Evolutionary conservation across 129 eudicot species (phyloP), one percentile per base, ranked within the genome.

Genomic region (Escallonia herrerae): DNA sequence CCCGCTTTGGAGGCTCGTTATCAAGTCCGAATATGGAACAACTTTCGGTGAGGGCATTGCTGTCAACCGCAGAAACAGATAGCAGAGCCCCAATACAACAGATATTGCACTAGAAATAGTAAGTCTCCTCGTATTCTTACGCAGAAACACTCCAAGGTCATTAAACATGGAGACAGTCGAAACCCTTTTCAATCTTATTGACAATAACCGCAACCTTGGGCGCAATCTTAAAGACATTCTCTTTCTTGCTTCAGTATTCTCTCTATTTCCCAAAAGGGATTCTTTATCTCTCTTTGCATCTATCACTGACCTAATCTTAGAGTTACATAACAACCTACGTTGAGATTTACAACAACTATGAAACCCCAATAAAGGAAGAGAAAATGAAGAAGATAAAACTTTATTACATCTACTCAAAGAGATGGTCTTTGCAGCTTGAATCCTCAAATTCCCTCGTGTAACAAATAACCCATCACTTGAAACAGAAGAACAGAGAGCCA

Each of bases 21-120:
- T 72, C 79, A 94, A 72, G 61, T 94, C 95, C 39, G 99, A 89
- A 59, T 94, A 94, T 0, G 97, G 97, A 8, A 94, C 99, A 65
- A 70, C 63, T 77, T 84, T 89, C 5, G 99, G 97, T 46, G 83
- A 43, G 11, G 93, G 87, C 73, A 80, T 83, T 37, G 97, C 71
- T 22, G 33, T 67, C 13, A 67, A 43, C 33, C 55, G 55, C 13
- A 67, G 80, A 79, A 94, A 83, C 88, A 84, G 74, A 67, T 75
- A 94, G 56, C 99, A 94, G 48, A 94, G 38, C 41, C 97, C 97
- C 46, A 94, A 63, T 2, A 85, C 84, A 72, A 94, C 66, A 33
- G 94, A 73, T 69, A 94, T 56, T 0, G 82, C 72, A 62, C 81
- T 59, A 0, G 87, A 80, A 66, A 93, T 41, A 12, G 89, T 72